Evolutionary conservation across 768 basidiomycete genomes (phyloP).

Genomic region (Boletellus sp.): DNA sequence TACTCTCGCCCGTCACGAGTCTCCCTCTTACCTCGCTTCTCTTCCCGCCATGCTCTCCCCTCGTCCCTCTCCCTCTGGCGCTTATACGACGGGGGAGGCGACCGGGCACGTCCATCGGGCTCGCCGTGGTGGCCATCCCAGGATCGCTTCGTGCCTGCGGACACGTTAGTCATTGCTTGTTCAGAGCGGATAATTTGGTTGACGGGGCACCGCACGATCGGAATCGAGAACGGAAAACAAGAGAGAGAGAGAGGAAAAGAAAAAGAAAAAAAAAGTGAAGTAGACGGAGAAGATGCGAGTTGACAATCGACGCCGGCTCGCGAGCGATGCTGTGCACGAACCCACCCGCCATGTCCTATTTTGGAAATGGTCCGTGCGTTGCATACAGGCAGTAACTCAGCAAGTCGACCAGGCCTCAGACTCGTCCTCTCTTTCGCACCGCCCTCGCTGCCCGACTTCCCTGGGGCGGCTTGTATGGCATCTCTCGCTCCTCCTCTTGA

Average conservation of each 20-base stretch:
- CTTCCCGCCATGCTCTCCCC: slow-evolving; percentile 67
- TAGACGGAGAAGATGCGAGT: no score
- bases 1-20: slow-evolving; percentile 35
- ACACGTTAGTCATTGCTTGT: slow-evolving; percentile 68
- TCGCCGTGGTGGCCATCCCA: slow-evolving; percentile 56
- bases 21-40: slow-evolving; percentile 36
- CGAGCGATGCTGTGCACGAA: not conserved
- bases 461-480: not conserved
- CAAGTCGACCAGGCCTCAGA: no score
- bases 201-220: slow-evolving; percentile 82
- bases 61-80: slow-evolving; percentile 53
- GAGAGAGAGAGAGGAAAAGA: not conserved
- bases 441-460: no score
- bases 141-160: slow-evolving; percentile 80
- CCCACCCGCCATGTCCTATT: not conserved
- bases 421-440: not conserved
- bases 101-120: slow-evolving; percentile 23
- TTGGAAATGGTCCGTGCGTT: slow-evolving; percentile 17
- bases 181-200: slow-evolving; percentile 44
- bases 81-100: slow-evolving; percentile 37
- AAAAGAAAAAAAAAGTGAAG: not conserved
- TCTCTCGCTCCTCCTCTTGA: not conserved
- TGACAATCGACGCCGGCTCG: no score
- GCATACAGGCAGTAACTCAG: not conserved
- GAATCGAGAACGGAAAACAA: slow-evolving; percentile 9